phyloP scores from a whole-genome alignment of 179 eudicot species.

The Silene vulgaris region DNA sequence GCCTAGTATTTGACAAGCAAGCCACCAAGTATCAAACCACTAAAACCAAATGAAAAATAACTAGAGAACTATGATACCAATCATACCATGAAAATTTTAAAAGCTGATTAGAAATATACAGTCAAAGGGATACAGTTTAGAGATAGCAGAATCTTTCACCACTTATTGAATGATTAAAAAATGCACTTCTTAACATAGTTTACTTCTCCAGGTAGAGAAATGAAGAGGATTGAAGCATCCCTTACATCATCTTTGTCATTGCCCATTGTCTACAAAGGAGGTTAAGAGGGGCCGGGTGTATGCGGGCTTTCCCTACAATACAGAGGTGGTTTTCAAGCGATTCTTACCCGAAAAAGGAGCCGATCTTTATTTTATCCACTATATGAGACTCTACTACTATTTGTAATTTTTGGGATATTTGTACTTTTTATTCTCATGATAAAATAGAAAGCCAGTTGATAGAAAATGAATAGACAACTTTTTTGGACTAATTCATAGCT shows the following conservation, averaged over 20 bases:
- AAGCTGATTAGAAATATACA: not conserved
- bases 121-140: not conserved
- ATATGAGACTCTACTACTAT: no score
- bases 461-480: no score
- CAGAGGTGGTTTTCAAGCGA: no score
- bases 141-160: not conserved
- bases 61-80: not conserved
- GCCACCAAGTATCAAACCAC: not conserved
- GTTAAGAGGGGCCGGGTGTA: no score
- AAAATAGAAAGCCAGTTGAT: no score
- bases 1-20: constrained; percentile 35
- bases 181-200: not conserved
- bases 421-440: no score
- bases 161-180: not conserved
- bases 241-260: not conserved
- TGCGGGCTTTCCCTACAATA: no score
- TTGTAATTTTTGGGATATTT: no score
- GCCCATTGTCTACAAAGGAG: no score
- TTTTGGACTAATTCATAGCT: no score
- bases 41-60: not conserved
- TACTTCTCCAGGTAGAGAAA: not conserved
- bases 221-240: not conserved
- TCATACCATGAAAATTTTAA: not conserved
- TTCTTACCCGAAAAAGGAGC: no score
- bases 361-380: no score